Evolutionary conservation across 1,139 yeast genomes (phyloP), one percentile per base, ranked within the genome.

Genomic region (Yamadazyma atlantica): DNA sequence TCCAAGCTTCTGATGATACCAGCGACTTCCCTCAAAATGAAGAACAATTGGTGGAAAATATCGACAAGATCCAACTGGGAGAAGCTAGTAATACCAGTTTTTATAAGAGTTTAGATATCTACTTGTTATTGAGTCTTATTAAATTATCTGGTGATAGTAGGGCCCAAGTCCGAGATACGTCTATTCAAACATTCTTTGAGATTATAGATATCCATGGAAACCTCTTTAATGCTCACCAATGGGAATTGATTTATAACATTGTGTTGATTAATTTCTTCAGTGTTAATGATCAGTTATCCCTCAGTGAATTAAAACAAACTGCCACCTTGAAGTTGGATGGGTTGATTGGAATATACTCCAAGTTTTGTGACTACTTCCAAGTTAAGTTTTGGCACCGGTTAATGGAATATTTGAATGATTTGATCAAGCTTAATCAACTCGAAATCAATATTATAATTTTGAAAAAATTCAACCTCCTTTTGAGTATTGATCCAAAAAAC

Each of bases 121-220:
- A 84, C 46, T 64, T 86, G 25, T 60, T 88, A 32, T 68, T 74
- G 8, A 71, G 79, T 28, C 62, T 90, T 29, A 80, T 89, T 0
- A 71, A 71, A 18, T 73, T 88, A 21, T 75, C 89, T 0, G 56
- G 64, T 22, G 94, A 86, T 49, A 49, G 69, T 1, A 72, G 96
- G 40, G 77, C 84, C 0, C 95, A 88, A 49, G 96, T 90, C 1
- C 72, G 95, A 46, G 88, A 88, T 53, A 96, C 96, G 2, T 82
- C 96, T 0, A 76, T 88, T 21, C 95, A 88, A 54, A 90, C 96
- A 0, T 80, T 89, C 49, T 87, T 87, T 60, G 80, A 90, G 48
- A 83, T 90, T 29, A 72, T 89, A 42, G 95, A 88, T 38, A 80
- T 90, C 1, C 92, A 86, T 57, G 88, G 92, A 0, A 54, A 62